Conservation (phyloP, 2,329 filamentous ascomycete species). For the Teratosphaeria nubilosa region DNA sequence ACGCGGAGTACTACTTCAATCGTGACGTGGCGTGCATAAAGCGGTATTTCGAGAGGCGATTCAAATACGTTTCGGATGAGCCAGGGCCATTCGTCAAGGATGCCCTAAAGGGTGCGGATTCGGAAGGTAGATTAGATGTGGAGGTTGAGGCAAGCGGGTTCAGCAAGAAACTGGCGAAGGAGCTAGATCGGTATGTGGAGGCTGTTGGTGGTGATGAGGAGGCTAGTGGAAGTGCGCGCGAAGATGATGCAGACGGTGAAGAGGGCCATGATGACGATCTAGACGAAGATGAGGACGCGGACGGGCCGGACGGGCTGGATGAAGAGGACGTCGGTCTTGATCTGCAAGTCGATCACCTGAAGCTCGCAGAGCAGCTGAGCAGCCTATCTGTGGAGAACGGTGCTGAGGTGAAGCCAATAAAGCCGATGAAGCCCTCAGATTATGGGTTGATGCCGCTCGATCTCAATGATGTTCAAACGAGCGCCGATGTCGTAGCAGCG, state of each 20-base stretch:
- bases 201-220: slow-evolving; percentile 46
- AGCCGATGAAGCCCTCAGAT: slow-evolving; percentile 6
- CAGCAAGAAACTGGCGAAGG: slow-evolving; percentile 92
- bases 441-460: slow-evolving; percentile 21
- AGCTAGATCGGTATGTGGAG: slow-evolving; percentile 83
- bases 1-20: slow-evolving; percentile 96
- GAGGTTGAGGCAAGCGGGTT: slow-evolving; percentile 89
- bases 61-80: slow-evolving; percentile 73
- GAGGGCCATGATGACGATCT: slow-evolving; percentile 7
- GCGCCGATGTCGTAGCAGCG: slow-evolving; percentile 18
- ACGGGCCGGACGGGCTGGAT: slow-evolving; percentile 2
- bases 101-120: slow-evolving; percentile 62
- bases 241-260: slow-evolving; percentile 9
- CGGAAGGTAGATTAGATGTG: slow-evolving; percentile 67
- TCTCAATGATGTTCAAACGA: slow-evolving; percentile 9
- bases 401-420: slow-evolving; percentile 7
- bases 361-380: slow-evolving; percentile 15
- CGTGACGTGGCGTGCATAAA: slow-evolving; percentile 93
- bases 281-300: slow-evolving; percentile 5
- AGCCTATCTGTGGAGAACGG: slow-evolving; percentile 11
- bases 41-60: slow-evolving; percentile 80
- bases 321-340: slow-evolving; percentile 8
- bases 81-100: slow-evolving; percentile 79
- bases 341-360: slow-evolving; percentile 12
- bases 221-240: slow-evolving; percentile 30